These are phyloP conservation scores for Jimgerdemannia lactiflua DNA, from an alignment of 192 early-diverging fungal genomes.

Conservation along the genomic window DNA sequence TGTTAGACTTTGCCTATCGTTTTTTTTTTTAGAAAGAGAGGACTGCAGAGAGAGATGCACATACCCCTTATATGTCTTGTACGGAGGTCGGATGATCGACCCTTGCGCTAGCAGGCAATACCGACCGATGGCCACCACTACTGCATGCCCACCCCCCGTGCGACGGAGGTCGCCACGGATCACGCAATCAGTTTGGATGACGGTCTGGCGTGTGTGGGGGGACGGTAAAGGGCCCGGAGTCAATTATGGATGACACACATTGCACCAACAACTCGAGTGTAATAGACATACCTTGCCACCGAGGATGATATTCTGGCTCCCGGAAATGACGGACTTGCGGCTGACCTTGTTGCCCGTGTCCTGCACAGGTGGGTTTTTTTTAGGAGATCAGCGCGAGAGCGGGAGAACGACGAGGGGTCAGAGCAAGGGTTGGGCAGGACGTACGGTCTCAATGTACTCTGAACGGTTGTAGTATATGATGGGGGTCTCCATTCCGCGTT, in stretches of 20 bases:
- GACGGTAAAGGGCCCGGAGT: neutral
- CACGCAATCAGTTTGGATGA: constrained; percentile 87
- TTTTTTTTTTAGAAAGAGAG: neutral
- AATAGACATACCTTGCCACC: constrained; percentile 80
- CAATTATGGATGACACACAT: too few species aligned
- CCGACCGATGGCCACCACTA: constrained; percentile 87
- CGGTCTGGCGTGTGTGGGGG: constrained; percentile 55
- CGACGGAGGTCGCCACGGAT: constrained; percentile 93
- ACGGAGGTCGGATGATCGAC: constrained; percentile 89
- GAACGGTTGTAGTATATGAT: constrained; percentile 70
- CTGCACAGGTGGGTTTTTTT: constrained; percentile 26
- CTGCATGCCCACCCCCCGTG: constrained; percentile 82
- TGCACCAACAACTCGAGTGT: neutral
- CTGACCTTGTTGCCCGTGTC: constrained; percentile 97
- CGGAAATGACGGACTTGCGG: constrained; percentile 90
- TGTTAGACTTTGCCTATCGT: neutral
- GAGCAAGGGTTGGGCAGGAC: too few species aligned
- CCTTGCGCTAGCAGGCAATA: constrained; percentile 80
- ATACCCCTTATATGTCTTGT: constrained; percentile 90
- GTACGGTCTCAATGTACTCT: constrained; percentile 96
- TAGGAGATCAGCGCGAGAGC: neutral
- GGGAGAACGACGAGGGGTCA: too few species aligned
- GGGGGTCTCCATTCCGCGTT: constrained; percentile 63
- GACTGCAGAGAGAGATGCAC: neutral
- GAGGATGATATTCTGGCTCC: constrained; percentile 94